Evolutionary conservation across 345 rosid species (phyloP).

Genomic region (Murraya koenigii): DNA sequence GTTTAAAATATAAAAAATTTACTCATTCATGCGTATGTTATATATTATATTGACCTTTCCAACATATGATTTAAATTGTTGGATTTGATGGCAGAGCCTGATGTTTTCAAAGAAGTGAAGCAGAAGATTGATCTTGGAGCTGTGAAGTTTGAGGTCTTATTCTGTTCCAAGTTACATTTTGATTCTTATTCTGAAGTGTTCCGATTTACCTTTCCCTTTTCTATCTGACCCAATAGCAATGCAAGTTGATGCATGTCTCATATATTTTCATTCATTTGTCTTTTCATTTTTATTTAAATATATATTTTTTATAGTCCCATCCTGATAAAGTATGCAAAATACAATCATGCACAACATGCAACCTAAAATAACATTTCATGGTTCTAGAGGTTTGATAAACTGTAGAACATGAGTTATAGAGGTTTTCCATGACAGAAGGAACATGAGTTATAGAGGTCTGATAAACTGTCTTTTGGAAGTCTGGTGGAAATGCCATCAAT

Average conservation of each 20-base stretch:
- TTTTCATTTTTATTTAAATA: neutral
- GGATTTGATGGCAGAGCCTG: conserved; percentile 69
- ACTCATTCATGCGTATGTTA: neutral
- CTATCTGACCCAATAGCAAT: neutral
- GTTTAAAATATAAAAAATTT: neutral
- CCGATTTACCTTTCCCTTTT: neutral
- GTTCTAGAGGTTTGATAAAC: neutral
- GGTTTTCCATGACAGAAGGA: too few species aligned
- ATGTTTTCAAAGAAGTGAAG: conserved; percentile 85
- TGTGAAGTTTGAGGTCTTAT: conserved; percentile 85
- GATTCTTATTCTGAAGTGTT: neutral
- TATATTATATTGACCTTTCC: neutral
- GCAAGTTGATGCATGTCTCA: neutral
- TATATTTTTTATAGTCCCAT: neutral
- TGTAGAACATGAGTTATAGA: too few species aligned
- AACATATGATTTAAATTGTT: neutral
- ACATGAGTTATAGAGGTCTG: neutral
- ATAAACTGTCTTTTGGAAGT: neutral
- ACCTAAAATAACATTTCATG: neutral
- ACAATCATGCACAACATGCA: neutral
- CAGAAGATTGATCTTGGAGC: conserved; percentile 84
- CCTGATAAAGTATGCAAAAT: neutral
- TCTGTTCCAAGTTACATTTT: neutral
- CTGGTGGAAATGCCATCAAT: neutral
- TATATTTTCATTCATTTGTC: neutral